Conservation (phyloP, 257 asterid species). For the Solanum phureja region DNA sequence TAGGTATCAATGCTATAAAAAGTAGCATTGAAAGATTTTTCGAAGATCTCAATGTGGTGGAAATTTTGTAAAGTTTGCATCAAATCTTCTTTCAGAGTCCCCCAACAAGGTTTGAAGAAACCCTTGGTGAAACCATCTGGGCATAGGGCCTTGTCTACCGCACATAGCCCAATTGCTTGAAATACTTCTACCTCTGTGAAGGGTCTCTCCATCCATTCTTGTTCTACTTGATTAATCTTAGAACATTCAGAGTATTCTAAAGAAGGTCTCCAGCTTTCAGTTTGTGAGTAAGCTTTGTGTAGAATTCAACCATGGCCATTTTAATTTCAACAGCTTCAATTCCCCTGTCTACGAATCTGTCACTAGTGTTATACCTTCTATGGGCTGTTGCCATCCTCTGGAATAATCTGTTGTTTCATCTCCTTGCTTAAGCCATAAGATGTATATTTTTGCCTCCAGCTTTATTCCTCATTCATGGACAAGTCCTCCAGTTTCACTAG, state of each 20-base stretch:
- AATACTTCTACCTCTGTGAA: neutral
- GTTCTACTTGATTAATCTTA: neutral
- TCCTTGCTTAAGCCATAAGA: neutral
- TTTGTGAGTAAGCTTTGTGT: neutral
- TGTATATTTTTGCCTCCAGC: neutral
- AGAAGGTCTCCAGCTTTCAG: neutral
- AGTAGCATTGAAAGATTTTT: neutral
- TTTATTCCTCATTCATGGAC: neutral
- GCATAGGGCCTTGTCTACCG: neutral
- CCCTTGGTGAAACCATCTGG: neutral
- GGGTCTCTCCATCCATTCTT: neutral
- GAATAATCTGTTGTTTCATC: neutral
- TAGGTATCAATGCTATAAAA: neutral
- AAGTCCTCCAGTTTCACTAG: neutral
- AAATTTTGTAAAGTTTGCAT: neutral
- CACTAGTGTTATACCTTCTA: neutral
- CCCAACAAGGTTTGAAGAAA: neutral
- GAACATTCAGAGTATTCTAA: neutral
- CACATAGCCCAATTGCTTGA: neutral
- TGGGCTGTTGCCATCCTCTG: neutral
- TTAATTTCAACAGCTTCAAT: neutral
- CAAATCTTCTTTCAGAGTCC: neutral
- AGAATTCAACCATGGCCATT: neutral
- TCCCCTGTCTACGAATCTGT: neutral
- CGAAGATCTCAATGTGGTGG: neutral